These are phyloP conservation scores for Rubroshorea leprosula DNA, from an alignment of 345 rosid species.

Conservation along the genomic window DNA sequence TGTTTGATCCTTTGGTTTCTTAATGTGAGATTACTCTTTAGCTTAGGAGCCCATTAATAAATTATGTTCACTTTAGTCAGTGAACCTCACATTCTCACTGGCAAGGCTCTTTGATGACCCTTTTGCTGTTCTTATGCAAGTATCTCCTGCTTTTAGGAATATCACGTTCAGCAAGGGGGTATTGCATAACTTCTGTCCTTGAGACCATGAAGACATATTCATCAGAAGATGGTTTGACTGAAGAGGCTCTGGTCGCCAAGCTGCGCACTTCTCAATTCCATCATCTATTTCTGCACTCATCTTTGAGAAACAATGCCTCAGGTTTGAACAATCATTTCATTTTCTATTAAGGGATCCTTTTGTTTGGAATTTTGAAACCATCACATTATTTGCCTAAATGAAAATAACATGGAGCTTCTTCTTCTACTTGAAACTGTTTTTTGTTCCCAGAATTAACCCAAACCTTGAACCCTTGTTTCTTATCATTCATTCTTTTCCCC, in stretches of 20 bases:
- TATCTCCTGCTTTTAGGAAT: conserved; percentile 43
- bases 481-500: neutral
- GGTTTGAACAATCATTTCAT: conserved; percentile 37
- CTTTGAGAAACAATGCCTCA: conserved; percentile 69
- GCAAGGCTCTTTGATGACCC: no score
- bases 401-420: neutral
- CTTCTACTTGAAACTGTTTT: neutral
- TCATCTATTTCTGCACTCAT: conserved; percentile 78
- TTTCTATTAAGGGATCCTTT: neutral
- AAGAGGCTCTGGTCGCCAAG: conserved; percentile 90
- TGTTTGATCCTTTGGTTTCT: neutral
- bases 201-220: conserved; percentile 97
- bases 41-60: no score
- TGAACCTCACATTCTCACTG: no score
- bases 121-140: conserved; percentile 2
- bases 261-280: conserved; percentile 83
- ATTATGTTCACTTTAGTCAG: no score
- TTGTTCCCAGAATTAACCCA: neutral
- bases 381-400: neutral
- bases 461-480: no score
- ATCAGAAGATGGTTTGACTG: conserved; percentile 83
- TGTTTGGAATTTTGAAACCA: neutral
- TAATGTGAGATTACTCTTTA: neutral
- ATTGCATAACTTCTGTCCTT: conserved; percentile 60
- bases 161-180: conserved; percentile 90